Conservation (phyloP, 129 eudicot species). For the Chrysanthemum makinoi region DNA sequence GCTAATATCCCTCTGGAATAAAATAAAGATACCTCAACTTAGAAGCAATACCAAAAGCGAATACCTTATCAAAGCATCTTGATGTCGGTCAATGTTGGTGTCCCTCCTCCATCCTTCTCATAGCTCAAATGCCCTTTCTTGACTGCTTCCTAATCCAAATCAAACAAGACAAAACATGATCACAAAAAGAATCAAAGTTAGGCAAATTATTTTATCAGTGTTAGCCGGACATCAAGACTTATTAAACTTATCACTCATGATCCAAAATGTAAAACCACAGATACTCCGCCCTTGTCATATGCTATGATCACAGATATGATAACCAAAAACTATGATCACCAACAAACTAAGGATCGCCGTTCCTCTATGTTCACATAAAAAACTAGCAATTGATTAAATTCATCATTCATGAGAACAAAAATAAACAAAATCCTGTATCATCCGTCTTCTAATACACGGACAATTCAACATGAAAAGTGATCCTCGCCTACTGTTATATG, state of each 20-base stretch:
- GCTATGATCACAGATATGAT: no score
- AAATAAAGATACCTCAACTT: conserved; percentile 18
- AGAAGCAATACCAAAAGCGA: conserved; percentile 26
- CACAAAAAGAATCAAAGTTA: background rate
- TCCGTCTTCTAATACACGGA: no score
- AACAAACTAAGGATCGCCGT: no score
- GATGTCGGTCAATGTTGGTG: conserved; percentile 1
- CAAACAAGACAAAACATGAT: background rate
- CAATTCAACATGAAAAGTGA: no score
- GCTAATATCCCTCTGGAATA: conserved; percentile 16
- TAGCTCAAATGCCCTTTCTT: conserved; percentile 5
- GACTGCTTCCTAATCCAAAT: background rate
- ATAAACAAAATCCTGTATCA: no score
- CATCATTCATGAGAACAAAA: no score
- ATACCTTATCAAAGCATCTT: conserved; percentile 17
- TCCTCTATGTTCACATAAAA: no score
- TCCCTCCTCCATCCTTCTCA: background rate
- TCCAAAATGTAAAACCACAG: background rate
- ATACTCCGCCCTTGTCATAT: no score
- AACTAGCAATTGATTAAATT: no score
- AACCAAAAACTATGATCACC: no score
- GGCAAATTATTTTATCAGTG: background rate
- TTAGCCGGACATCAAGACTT: background rate
- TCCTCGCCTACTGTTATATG: no score
- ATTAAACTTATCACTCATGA: background rate